phyloP scores from a whole-genome alignment of 805 yeast genomes.

The Ogataea parapolymorpha region DNA sequence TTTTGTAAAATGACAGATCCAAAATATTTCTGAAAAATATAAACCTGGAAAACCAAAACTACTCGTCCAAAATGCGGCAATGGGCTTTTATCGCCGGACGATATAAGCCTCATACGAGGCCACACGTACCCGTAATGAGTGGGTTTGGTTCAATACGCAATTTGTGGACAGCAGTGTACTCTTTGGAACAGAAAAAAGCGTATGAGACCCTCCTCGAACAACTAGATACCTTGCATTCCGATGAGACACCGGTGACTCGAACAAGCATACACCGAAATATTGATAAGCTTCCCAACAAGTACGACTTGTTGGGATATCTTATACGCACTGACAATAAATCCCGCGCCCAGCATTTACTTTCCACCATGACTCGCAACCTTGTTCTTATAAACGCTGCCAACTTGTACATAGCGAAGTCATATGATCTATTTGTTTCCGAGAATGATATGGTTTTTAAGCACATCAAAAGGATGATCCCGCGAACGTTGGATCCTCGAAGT shows the following conservation, averaged over 20 bases:
- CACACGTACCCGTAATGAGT: not conserved
- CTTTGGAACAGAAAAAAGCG: not conserved
- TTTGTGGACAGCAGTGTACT: not conserved
- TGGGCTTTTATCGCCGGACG: no score
- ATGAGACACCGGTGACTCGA: not conserved
- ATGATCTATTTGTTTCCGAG: not conserved
- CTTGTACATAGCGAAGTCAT: slow-evolving; percentile 3
- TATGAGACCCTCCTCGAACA: not conserved
- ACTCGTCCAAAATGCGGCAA: no score
- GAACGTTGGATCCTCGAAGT: not conserved
- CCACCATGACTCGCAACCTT: slow-evolving; percentile 1
- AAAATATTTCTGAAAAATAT: not conserved
- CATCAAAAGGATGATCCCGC: not conserved
- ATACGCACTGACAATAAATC: slow-evolving; percentile 3
- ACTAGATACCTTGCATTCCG: not conserved
- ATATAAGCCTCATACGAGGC: not conserved
- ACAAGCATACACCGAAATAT: not conserved
- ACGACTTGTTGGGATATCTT: slow-evolving; percentile 14
- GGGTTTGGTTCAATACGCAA: not conserved
- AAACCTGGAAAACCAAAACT: not conserved
- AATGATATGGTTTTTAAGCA: not conserved
- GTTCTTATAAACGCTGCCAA: slow-evolving; percentile 10
- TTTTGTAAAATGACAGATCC: not conserved
- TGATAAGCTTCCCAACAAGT: slow-evolving; percentile 12
- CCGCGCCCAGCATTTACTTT: slow-evolving; percentile 6